Percentiles rank a stretch among this genome's conserved stretches.
Evolutionary conservation across 495 filamentous ascomycete genomes (phyloP).

Genomic region (Tuber microsphaerosporum): DNA sequence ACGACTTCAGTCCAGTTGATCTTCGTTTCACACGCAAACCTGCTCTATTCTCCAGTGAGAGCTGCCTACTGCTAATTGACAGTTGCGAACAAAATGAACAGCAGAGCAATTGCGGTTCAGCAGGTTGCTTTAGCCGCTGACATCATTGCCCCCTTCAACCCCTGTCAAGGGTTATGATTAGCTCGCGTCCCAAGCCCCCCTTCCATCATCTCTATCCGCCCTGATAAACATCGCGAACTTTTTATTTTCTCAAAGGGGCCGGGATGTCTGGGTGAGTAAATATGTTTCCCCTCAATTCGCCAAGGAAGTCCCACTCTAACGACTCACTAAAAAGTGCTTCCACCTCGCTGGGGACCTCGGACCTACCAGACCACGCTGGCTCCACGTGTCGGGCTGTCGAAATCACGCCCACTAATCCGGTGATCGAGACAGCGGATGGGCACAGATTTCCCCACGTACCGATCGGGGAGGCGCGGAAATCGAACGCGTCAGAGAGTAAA

Average conservation of each 20-base stretch:
- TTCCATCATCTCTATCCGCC: background rate
- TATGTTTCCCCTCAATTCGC: conserved; percentile 18
- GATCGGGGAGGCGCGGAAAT: conserved; percentile 57
- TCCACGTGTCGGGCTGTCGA: conserved; percentile 31
- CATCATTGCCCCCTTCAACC: conserved; percentile 20
- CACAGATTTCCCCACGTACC: conserved; percentile 59
- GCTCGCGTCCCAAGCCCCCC: background rate
- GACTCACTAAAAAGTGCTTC: conserved; percentile 17
- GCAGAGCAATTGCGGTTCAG: conserved; percentile 17
- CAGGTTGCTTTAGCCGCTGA: conserved; percentile 26
- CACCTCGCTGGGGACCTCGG: conserved; percentile 18
- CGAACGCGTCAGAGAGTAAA: conserved; percentile 52
- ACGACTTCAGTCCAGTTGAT: background rate
- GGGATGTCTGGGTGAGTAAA: conserved; percentile 2
- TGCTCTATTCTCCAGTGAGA: too few relatives aligned
- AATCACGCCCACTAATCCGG: conserved; percentile 63
- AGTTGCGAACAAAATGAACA: background rate
- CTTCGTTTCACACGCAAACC: background rate
- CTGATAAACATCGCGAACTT: background rate
- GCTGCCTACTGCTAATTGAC: too few relatives aligned
- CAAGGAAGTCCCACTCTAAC: conserved; percentile 5
- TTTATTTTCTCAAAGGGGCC: background rate
- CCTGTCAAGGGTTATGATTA: background rate
- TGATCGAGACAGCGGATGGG: conserved; percentile 61
- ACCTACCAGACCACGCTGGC: conserved; percentile 8